Evolutionary conservation across 2,329 filamentous ascomycete genomes (phyloP).

Genomic region (Fusarium goolgardi): DNA sequence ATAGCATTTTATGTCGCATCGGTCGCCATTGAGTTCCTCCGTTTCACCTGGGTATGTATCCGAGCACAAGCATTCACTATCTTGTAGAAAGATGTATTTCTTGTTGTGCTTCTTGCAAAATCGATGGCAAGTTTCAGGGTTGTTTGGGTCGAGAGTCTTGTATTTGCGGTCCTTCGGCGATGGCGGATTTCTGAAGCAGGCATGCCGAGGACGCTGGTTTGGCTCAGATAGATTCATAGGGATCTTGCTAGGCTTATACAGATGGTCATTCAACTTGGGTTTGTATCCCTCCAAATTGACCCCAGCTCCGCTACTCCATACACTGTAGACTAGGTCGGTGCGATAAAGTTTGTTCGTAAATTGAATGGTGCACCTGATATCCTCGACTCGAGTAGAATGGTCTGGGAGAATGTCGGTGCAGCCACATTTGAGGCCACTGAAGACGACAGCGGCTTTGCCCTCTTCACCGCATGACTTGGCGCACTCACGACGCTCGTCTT

Average conservation of each 20-base stretch:
- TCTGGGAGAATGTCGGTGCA: not conserved
- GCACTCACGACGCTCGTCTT: not conserved
- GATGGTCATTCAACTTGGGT: too few relatives aligned
- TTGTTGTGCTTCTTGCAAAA: not conserved
- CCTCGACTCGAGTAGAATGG: not conserved
- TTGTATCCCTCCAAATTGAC: not conserved
- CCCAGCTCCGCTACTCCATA: not conserved
- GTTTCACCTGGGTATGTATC: fast-evolving
- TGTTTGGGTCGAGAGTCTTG: not conserved
- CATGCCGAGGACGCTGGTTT: fast-evolving
- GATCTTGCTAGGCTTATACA: not conserved
- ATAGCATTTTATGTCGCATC: not conserved
- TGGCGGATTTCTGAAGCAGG: not conserved
- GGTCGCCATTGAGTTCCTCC: not conserved
- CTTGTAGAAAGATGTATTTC: not conserved
- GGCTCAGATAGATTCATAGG: fast-evolving
- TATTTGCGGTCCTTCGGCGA: too few relatives aligned
- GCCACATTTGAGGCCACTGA: not conserved
- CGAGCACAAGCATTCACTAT: not conserved
- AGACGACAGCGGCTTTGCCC: not conserved
- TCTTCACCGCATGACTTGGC: not conserved
- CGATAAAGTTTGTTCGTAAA: not conserved
- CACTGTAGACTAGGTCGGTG: not conserved
- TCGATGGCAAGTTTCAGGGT: not conserved
- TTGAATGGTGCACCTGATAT: not conserved